Percentiles rank a stretch among this genome's conserved stretches.
Evolutionary conservation across 2,329 filamentous ascomycete genomes (phyloP).

Genomic region (Monosporascus sp.): DNA sequence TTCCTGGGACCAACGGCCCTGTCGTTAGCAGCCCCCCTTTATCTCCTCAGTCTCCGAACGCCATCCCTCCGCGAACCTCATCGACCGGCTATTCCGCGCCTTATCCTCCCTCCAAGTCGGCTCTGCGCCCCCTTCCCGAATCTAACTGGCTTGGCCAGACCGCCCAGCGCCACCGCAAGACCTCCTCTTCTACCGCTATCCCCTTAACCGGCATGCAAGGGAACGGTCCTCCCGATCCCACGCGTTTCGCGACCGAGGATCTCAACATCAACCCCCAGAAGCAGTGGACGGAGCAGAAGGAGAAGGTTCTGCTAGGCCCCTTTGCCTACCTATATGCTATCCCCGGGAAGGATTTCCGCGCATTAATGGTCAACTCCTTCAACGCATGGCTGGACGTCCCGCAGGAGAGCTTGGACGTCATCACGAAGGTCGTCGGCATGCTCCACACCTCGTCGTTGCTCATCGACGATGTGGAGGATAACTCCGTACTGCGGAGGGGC

Average conservation of each 20-base stretch:
- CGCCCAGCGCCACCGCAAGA: slow-evolving; percentile 27
- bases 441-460: slow-evolving; percentile 79
- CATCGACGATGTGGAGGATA: slow-evolving; percentile 85
- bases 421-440: slow-evolving; percentile 78
- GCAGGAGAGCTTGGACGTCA: slow-evolving; percentile 61
- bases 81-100: slow-evolving; percentile 48
- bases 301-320: slow-evolving; percentile 70
- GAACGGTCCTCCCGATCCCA: slow-evolving; percentile 41
- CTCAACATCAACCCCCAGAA: slow-evolving; percentile 45
- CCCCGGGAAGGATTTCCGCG: slow-evolving; percentile 80
- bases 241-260: slow-evolving; percentile 50
- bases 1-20: slow-evolving; percentile 10
- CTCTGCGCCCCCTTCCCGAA: slow-evolving; percentile 54
- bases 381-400: slow-evolving; percentile 77
- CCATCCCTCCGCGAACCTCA: slow-evolving; percentile 69
- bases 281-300: slow-evolving; percentile 68
- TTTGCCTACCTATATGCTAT: slow-evolving; percentile 76
- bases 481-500: slow-evolving; percentile 68
- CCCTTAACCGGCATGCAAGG: slow-evolving; percentile 31
- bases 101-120: slow-evolving; percentile 30
- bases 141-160: slow-evolving; percentile 53
- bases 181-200: slow-evolving; percentile 13
- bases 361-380: slow-evolving; percentile 74
- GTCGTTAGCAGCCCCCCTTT: slow-evolving; percentile 3
- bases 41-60: slow-evolving; percentile 50